phyloP scores from a whole-genome alignment of 164 flowering plant genomes.

The Tinospora cordifolia region DNA sequence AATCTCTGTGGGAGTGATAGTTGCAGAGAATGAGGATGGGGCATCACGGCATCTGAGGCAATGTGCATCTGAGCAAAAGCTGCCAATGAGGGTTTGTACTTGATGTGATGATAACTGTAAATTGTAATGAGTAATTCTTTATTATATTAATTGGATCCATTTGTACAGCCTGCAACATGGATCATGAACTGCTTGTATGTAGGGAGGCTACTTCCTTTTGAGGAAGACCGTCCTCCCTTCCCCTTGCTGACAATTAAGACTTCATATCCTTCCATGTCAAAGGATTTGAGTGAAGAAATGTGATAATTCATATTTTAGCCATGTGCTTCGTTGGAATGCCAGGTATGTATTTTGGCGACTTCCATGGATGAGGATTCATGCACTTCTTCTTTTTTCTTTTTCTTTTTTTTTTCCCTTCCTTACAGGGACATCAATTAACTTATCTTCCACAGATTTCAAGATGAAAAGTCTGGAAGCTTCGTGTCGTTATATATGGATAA shows the following conservation, averaged over 20 bases:
- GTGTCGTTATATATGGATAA: background rate
- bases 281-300: constrained; percentile 24
- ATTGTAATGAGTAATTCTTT: background rate
- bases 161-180: constrained; percentile 69
- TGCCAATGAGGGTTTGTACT: constrained; percentile 58
- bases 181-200: constrained; percentile 54
- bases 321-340: background rate
- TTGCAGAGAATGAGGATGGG: constrained; percentile 45
- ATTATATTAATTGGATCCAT: background rate
- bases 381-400: background rate
- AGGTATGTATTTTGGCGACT: background rate
- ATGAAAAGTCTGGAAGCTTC: background rate
- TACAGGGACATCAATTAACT: background rate
- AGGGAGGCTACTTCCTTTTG: constrained; percentile 52
- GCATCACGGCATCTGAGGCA: constrained; percentile 70
- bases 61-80: constrained; percentile 56
- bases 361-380: background rate
- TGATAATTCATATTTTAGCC: constrained; percentile 7
- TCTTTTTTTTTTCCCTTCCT: background rate
- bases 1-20: constrained; percentile 43
- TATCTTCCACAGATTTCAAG: background rate
- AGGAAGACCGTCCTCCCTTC: constrained; percentile 18
- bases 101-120: background rate
- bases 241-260: constrained; percentile 14
- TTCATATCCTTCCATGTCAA: constrained; percentile 9